Evolutionary conservation across 2,329 filamentous ascomycete species (phyloP).

Genomic region (Lachnellula hyalina): DNA sequence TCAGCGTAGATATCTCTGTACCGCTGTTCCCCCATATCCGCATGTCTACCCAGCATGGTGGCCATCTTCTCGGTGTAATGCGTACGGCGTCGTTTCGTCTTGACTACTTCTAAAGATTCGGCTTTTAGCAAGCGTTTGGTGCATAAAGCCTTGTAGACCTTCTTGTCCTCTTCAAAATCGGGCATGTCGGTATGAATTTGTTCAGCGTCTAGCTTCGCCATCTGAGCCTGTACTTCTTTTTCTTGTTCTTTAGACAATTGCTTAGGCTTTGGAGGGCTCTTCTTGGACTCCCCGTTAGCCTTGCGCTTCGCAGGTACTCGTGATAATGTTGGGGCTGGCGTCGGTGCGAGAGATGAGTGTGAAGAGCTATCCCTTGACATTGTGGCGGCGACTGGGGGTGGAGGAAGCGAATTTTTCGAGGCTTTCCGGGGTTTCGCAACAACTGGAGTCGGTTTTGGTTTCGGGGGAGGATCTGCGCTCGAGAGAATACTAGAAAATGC

Average conservation of each 20-base stretch:
- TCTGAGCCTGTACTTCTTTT: slow-evolving; percentile 62
- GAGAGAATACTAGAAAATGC: slow-evolving; percentile 94
- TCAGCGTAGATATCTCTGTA: slow-evolving; percentile 75
- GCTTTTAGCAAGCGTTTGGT: slow-evolving; percentile 67
- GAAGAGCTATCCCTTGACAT: slow-evolving; percentile 32
- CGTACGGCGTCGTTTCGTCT: slow-evolving; percentile 55
- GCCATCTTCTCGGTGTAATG: slow-evolving; percentile 55
- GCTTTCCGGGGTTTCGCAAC: slow-evolving; percentile 25
- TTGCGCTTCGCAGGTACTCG: slow-evolving; percentile 38
- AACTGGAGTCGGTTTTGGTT: slow-evolving; percentile 37
- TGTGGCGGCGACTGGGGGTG: slow-evolving; percentile 19
- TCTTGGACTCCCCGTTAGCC: slow-evolving; percentile 49
- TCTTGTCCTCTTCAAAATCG: slow-evolving; percentile 45
- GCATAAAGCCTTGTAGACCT: slow-evolving; percentile 49
- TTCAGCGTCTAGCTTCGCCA: slow-evolving; percentile 55
- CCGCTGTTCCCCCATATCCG: slow-evolving; percentile 65
- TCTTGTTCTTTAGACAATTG: slow-evolving; percentile 53
- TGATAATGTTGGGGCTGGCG: slow-evolving; percentile 36
- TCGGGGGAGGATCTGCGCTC: slow-evolving; percentile 63
- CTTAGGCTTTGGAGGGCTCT: slow-evolving; percentile 43
- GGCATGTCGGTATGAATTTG: slow-evolving; percentile 52
- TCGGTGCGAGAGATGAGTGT: slow-evolving; percentile 44
- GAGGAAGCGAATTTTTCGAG: slow-evolving; percentile 21
- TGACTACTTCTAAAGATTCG: slow-evolving; percentile 55
- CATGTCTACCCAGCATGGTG: slow-evolving; percentile 62